Percentiles rank a stretch among this genome's conserved stretches.
Evolutionary conservation across 2,329 filamentous ascomycete species (phyloP).

Genomic region (Calonectria crousiana): DNA sequence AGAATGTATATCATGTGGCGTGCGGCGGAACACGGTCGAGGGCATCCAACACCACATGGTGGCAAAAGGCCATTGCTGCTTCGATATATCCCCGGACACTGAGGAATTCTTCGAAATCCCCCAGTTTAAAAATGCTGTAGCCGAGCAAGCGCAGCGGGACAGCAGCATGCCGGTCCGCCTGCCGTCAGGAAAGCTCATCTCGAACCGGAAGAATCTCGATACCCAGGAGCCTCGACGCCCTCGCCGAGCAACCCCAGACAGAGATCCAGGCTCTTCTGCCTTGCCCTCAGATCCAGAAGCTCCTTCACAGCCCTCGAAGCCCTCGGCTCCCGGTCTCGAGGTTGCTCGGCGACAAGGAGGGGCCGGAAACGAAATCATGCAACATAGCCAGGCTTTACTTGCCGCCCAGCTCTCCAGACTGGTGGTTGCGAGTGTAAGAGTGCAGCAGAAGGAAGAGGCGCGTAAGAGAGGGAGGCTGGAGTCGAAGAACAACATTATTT

Average conservation of each 20-base stretch:
- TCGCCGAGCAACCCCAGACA: constrained; percentile 11
- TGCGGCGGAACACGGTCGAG: constrained; percentile 54
- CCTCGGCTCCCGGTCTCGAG: constrained; percentile 5
- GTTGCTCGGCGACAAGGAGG: constrained; percentile 1
- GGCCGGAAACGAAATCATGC: constrained; percentile 19
- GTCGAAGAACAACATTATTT: constrained; percentile 27
- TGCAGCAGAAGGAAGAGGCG: constrained; percentile 26
- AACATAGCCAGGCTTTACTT: constrained; percentile 30
- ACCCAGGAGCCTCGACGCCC: constrained; percentile 18
- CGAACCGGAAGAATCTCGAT: constrained; percentile 19
- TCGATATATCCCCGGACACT: constrained; percentile 56
- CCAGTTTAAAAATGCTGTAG: not conserved
- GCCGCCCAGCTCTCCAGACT: constrained; percentile 33
- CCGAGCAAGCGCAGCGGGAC: constrained; percentile 1
- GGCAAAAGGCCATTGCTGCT: constrained; percentile 61
- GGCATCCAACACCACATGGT: constrained; percentile 65
- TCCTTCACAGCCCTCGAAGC: not conserved
- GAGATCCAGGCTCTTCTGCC: not conserved
- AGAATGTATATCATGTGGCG: constrained; percentile 65
- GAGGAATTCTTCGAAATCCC: constrained; percentile 56
- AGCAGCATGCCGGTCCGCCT: constrained; percentile 4
- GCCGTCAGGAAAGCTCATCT: constrained; percentile 18
- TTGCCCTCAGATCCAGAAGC: not conserved
- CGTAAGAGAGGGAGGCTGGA: constrained; percentile 33
- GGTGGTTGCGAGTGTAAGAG: constrained; percentile 24